Evolutionary conservation across 106 monocot genomes (phyloP), one percentile per base, ranked within the genome.

Genomic region (Hemerocallis citrina): DNA sequence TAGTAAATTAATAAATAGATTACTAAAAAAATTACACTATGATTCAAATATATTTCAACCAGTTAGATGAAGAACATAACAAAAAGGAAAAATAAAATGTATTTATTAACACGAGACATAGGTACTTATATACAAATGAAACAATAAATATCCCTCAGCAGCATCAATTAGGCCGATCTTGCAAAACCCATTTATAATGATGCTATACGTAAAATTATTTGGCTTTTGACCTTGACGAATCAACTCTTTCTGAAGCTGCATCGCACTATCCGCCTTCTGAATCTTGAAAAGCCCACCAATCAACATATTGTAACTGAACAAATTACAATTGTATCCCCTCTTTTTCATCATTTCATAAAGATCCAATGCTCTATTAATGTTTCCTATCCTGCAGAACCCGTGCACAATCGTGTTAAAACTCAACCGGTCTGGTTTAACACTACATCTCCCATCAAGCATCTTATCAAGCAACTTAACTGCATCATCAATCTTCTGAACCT

Each of bases 171-270:
- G 59, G 20, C 65, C 65, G 74, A 81, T 77, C 57, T 89, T 90
- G 67, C 90, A 81, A n/a, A 90, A 64, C n/a, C 85, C 95, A 79
- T 96, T 74, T 66, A 96, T 84, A 44, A 90, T 81, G 54, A 81
- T 87, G 44, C 81, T 84, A 64, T 86, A 75, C 16, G 95, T 90
- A 30, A 72, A 74, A 0, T 72, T 51, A 49, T 76, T 74, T 3
- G 90, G 81, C 31, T 76, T 51, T 42, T 90, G 34, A 0, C 87
- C 95, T 3, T 34, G 37, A 42, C 21, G 28, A 63, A 35, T 11
- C 74, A 96, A 84, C 72, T 90, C 81, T 34, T 81, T 67, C 16
- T 65, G 34, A 17, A 96, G 63, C 62, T 57, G 38, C 75, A 86
- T 70, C 15, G 87, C 95, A 57, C 55, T 68, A 16, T 67, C 64